Base-by-base conservation (phyloP, 176 grass and related monocot genomes). In the Secale cereale region DNA sequence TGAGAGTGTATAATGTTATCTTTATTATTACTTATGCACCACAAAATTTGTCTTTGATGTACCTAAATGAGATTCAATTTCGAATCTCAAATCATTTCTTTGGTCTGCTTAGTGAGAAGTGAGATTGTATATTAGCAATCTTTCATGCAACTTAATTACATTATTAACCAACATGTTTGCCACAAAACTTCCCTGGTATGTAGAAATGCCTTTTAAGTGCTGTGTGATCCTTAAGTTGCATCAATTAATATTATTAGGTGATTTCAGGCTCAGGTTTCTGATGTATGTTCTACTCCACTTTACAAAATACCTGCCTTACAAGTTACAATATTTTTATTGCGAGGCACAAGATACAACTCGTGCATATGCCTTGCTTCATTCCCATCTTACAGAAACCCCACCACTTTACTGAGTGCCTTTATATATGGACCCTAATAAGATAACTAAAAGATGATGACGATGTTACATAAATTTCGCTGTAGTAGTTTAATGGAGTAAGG, bases 21-120 rank as follows among this genome's bases (percentile, higher is more conserved):
- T 65, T n/a, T 2, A 40, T 17, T 13, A 62, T 33, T 30, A 19
- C 70, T 76, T 75, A 66, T 2, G 30, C 69, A 67, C 71, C 13
- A 11, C 26, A 75, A 27, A 48, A 43, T 29, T 75, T 45, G 88
- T 88, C 8, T 88, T 92, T n/a, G 93, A 92, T 59, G 88, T 92
- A 86, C 90, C 85, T 43, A 90, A 92, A 92, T 71, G 85, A 94
- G 85, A 82, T 84, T 66, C 10, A 25, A 4, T 74, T 84, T 54
- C 25, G 13, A 59, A 54, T 56, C 32, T 7, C 48, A 64, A 20
- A 37, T 43, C 3, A 40, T 60, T 59, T 52, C 0, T 39, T 41
- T 69, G 41, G 7, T 70, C 22, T 62, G 60, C 28, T 85, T 91
- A 41, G 6, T 40, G 52, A 75, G 52, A 75, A 74, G 15, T 50